Evolutionary conservation across 2,329 filamentous ascomycete species (phyloP).

Genomic region (Sporothrix variecibatus): DNA sequence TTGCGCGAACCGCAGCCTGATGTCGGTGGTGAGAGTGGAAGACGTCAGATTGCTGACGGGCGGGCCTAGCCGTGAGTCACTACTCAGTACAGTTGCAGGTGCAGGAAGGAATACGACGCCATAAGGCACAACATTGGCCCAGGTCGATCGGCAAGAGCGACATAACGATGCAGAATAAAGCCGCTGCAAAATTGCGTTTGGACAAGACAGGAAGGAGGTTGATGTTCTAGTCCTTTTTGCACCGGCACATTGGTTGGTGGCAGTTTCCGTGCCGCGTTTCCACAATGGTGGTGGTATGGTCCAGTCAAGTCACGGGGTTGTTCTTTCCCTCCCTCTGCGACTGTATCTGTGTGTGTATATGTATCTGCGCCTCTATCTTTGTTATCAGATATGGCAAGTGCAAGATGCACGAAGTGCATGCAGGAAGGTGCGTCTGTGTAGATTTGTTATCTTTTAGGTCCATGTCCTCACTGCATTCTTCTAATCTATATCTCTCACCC

Average conservation of each 20-base stretch:
- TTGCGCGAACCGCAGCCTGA: not conserved
- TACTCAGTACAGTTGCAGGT: not conserved
- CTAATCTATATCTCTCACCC: not conserved
- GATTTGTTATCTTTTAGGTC: not conserved
- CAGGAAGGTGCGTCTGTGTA: not conserved
- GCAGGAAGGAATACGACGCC: not conserved
- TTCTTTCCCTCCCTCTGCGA: not conserved
- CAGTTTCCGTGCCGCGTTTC: not conserved
- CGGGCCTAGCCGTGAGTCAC: conserved; percentile 3
- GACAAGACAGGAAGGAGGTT: conserved; percentile 10
- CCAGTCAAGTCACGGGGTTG: not conserved
- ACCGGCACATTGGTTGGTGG: not conserved
- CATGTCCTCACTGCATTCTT: not conserved
- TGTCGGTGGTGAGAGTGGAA: not conserved
- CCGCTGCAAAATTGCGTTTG: not conserved
- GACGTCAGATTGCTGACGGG: not conserved
- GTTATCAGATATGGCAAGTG: not conserved
- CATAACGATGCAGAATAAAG: not conserved
- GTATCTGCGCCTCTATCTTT: not conserved
- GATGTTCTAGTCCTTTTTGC: not conserved
- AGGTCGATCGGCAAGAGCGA: not conserved
- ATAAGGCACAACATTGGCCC: not conserved
- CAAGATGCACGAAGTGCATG: not conserved
- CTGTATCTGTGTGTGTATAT: not conserved
- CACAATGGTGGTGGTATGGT: not conserved